These are phyloP conservation scores for Dianthus caryophyllus DNA, from an alignment of 148 eudicot genomes.

Conservation along the genomic window DNA sequence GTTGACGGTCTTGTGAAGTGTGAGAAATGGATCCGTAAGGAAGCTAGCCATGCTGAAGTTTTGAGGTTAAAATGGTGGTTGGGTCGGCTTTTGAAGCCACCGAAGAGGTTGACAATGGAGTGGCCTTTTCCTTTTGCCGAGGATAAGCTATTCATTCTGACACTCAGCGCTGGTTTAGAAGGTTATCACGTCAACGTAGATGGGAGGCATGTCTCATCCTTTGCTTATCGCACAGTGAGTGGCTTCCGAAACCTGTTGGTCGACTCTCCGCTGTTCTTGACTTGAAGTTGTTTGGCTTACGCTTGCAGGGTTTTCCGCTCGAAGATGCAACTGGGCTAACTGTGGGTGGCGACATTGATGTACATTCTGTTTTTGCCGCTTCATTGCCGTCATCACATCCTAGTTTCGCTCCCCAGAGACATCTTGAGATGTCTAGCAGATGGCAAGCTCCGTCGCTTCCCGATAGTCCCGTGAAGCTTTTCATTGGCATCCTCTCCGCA, in stretches of 20 bases:
- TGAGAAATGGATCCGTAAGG: constrained; percentile 77
- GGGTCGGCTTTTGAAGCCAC: constrained; percentile 52
- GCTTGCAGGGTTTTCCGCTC: constrained; percentile 65
- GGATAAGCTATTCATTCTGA: constrained; percentile 70
- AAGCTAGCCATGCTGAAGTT: constrained; percentile 52
- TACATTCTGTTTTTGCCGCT: constrained; percentile 69
- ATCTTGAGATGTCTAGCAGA: constrained; percentile 58
- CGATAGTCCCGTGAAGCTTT: constrained; percentile 55
- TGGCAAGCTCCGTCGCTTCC: constrained; percentile 77
- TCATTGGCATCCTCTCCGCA: constrained; percentile 82
- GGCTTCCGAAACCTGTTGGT: constrained; percentile 12
- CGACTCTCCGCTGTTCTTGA: background rate
- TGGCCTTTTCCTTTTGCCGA: constrained; percentile 88
- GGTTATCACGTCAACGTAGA: constrained; percentile 80
- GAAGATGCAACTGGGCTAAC: constrained; percentile 90
- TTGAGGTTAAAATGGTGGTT: constrained; percentile 74
- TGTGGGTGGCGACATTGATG: constrained; percentile 65
- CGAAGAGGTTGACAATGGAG: constrained; percentile 67
- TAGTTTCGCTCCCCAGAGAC: constrained; percentile 67
- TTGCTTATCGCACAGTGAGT: constrained; percentile 87
- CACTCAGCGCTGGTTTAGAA: constrained; percentile 77
- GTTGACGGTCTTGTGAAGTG: constrained; percentile 73
- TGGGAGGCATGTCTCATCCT: constrained; percentile 83
- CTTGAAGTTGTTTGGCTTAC: constrained; percentile 16
- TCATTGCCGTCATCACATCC: constrained; percentile 84